A percentile compares a stretch with the other conserved stretches of the same genome.
phyloP scores from a whole-genome alignment of 805 yeast genomes.

The Nakazawaea populi region DNA sequence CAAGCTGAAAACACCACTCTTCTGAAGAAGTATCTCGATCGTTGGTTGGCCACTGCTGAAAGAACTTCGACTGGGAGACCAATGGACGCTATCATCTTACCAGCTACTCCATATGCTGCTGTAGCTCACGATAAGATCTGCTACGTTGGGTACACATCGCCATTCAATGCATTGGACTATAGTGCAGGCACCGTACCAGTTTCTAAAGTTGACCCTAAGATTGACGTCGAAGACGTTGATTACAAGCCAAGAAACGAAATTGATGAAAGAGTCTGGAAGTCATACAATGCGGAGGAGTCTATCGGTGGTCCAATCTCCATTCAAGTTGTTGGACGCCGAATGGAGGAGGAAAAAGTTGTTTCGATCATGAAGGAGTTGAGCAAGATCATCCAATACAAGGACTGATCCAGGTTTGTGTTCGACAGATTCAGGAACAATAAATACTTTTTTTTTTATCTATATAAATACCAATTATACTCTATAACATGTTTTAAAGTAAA shows the following conservation, averaged over 20 bases:
- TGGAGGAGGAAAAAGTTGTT: slow-evolving; percentile 52
- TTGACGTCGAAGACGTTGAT: slow-evolving; percentile 27
- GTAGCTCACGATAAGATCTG: slow-evolving; percentile 24
- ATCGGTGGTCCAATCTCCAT: slow-evolving; percentile 59
- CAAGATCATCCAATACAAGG: slow-evolving; percentile 6
- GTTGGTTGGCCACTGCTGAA: slow-evolving; percentile 33
- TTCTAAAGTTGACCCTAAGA: slow-evolving; percentile 40
- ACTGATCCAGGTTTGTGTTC: neutral
- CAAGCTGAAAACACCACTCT: slow-evolving; percentile 33
- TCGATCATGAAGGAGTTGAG: slow-evolving; percentile 8
- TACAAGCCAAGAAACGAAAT: slow-evolving; percentile 29
- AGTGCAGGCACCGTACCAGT: slow-evolving; percentile 50
- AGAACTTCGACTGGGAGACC: slow-evolving; percentile 31
- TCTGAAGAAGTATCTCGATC: slow-evolving; percentile 32
- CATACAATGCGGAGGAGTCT: slow-evolving; percentile 41
- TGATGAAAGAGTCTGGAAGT: slow-evolving; percentile 37
- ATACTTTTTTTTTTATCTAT: neutral
- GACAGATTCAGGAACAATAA: neutral
- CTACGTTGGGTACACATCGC: slow-evolving; percentile 42
- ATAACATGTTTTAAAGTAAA: slow-evolving; percentile 10
- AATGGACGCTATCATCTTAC: slow-evolving; percentile 43
- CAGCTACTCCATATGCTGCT: slow-evolving; percentile 42
- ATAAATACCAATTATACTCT: too few relatives aligned
- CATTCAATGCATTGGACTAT: slow-evolving; percentile 46
- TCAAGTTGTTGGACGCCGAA: slow-evolving; percentile 57